Evolutionary conservation across 2,329 filamentous ascomycete genomes (phyloP).

Genomic region (Stagonosporopsis vannaccii): DNA sequence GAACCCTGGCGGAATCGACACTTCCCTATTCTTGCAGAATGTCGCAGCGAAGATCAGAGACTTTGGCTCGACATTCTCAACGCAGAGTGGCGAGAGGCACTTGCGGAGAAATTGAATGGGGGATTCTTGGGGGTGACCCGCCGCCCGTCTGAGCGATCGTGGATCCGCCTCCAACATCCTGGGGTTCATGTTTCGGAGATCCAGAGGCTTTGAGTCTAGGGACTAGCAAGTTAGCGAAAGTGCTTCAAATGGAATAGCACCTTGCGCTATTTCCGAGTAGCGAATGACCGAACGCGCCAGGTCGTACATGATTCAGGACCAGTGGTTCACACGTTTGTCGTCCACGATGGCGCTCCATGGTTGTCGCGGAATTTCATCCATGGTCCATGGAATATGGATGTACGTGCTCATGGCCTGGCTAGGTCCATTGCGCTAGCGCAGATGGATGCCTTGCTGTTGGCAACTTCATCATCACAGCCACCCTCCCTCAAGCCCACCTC

Average conservation of each 20-base stretch:
- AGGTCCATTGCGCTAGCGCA: conserved; percentile 6
- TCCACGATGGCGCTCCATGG: not conserved
- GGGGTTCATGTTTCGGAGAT: conserved; percentile 2
- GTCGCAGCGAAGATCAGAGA: not conserved
- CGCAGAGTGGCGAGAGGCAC: not conserved
- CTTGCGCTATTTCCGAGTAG: not conserved
- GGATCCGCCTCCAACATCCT: not conserved
- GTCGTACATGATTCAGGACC: conserved; percentile 15
- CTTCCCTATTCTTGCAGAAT: not conserved
- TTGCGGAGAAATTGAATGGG: not conserved
- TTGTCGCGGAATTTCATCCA: conserved; percentile 1
- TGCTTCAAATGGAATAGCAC: not conserved
- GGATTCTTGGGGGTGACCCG: not conserved
- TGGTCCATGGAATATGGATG: not conserved
- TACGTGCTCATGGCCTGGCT: not conserved
- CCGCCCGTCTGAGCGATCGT: not conserved
- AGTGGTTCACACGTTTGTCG: conserved; percentile 5
- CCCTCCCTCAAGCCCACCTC: not conserved
- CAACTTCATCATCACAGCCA: not conserved
- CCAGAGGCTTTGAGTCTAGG: conserved; percentile 13
- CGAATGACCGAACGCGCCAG: conserved; percentile 14
- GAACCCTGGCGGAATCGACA: not conserved
- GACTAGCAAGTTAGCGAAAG: not conserved
- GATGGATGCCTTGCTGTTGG: not conserved
- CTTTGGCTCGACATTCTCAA: not conserved